A percentile compares a stretch with the other conserved stretches of the same genome.
These are phyloP conservation scores for Tolypocladium capitatum DNA, from an alignment of 2,329 filamentous ascomycete species.

Conservation along the genomic window DNA sequence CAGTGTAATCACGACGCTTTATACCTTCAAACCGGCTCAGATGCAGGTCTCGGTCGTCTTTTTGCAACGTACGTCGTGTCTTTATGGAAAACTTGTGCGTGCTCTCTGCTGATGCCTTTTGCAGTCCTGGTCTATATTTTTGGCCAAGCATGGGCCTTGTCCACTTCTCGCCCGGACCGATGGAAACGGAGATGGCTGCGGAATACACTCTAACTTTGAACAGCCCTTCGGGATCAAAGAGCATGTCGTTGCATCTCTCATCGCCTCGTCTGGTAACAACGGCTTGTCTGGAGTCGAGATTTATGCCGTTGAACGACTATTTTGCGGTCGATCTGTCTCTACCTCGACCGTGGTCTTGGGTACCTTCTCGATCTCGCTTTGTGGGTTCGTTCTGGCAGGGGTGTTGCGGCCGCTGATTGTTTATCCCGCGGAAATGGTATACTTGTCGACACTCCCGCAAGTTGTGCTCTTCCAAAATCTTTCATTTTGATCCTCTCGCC, in stretches of 20 bases:
- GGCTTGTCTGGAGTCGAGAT: constrained; percentile 9
- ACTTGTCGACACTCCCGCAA: constrained; percentile 17
- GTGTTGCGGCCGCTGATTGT: constrained; percentile 16
- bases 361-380: constrained; percentile 15
- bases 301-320: constrained; percentile 9
- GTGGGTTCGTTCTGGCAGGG: constrained; percentile 16
- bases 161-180: neutral
- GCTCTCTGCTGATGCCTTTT: neutral
- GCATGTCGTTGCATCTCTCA: constrained; percentile 9
- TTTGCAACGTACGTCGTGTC: constrained; percentile 4
- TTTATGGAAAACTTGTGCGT: too few species aligned
- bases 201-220: constrained; percentile 5
- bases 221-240: constrained; percentile 9
- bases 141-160: neutral
- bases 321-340: constrained; percentile 8
- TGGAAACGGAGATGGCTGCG: constrained; percentile 2
- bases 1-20: constrained; percentile 10
- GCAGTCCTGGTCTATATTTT: neutral
- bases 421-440: constrained; percentile 19
- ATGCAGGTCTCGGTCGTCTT: constrained; percentile 8
- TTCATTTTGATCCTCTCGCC: constrained; percentile 15
- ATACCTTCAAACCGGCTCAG: constrained; percentile 7
- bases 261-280: constrained; percentile 9
- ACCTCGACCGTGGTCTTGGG: constrained; percentile 13
- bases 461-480: constrained; percentile 20